Percentiles rank a stretch among this genome's conserved stretches.
Evolutionary conservation across 2,329 filamentous ascomycete species (phyloP).

Genomic region (Colletotrichum gigasporum): DNA sequence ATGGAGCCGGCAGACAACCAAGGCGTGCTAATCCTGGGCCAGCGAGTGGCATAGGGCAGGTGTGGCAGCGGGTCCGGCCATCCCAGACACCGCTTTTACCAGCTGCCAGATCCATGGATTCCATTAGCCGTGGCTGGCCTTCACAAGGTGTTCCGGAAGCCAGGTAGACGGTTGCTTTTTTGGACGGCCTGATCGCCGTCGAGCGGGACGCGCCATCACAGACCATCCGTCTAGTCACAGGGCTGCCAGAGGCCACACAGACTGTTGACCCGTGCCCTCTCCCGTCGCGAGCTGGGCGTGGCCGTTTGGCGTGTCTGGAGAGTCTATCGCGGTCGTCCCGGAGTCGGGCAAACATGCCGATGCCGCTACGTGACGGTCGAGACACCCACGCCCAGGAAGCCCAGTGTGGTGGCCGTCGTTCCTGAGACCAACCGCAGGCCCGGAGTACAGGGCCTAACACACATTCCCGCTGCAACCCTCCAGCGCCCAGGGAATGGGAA

Average conservation of each 20-base stretch:
- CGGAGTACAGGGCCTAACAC: constrained; percentile 16
- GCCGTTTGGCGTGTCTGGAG: neutral
- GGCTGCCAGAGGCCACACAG: neutral
- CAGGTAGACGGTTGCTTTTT: constrained; percentile 28
- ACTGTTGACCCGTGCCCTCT: neutral
- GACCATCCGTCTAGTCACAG: constrained; percentile 5
- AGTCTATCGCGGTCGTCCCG: neutral
- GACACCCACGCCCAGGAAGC: constrained; percentile 6
- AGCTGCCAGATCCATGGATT: constrained; percentile 28
- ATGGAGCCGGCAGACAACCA: constrained; percentile 27
- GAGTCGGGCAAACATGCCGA: neutral
- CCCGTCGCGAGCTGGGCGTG: neutral
- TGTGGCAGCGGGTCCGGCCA: constrained; percentile 27
- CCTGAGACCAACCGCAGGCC: constrained; percentile 19
- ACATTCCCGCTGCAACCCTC: constrained; percentile 12
- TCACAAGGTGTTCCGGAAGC: constrained; percentile 23
- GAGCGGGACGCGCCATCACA: constrained; percentile 17
- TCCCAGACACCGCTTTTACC: constrained; percentile 32
- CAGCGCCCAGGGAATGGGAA: constrained; percentile 19
- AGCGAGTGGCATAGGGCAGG: constrained; percentile 22
- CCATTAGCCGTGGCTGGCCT: constrained; percentile 6
- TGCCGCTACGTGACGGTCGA: neutral
- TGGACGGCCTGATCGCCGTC: constrained; percentile 10
- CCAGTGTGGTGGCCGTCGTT: constrained; percentile 6
- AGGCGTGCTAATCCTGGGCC: constrained; percentile 24